Percentiles rank a stretch among this genome's conserved stretches.
These are phyloP conservation scores for Platanus orientalis DNA, from an alignment of 164 flowering plant genomes.

Conservation along the genomic window DNA sequence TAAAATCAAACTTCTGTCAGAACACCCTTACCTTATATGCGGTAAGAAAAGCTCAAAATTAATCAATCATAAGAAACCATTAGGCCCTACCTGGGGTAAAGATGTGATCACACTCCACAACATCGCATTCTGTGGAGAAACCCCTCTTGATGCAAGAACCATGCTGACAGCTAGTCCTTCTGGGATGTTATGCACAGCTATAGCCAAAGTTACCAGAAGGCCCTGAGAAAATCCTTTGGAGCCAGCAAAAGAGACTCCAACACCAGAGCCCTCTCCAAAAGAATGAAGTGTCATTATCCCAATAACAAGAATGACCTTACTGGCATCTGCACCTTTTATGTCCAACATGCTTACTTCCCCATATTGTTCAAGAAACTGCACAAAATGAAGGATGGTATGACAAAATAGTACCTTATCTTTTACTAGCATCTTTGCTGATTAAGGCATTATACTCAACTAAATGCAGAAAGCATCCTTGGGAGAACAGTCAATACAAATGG, in stretches of 20 bases:
- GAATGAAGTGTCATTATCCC: conserved; percentile 99
- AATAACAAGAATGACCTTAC: conserved; percentile 87
- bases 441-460: neutral
- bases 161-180: conserved; percentile 99
- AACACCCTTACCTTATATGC: no score
- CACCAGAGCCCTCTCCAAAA: conserved; percentile 99
- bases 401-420: no score
- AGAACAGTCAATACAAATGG: no score
- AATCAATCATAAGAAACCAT: neutral
- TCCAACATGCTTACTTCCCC: conserved; percentile 99
- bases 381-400: neutral
- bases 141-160: conserved; percentile 97
- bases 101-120: conserved; percentile 98
- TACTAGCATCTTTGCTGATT: no score
- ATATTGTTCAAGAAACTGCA: conserved; percentile 86
- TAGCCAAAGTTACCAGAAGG: conserved; percentile 86
- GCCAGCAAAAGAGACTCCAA: conserved; percentile 99
- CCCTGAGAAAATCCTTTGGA: conserved; percentile 98
- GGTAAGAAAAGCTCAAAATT: neutral
- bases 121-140: conserved; percentile 97
- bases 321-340: conserved; percentile 97
- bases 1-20: neutral
- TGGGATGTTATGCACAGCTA: conserved; percentile 98
- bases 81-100: conserved; percentile 74
- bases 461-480: no score